Conservation (phyloP, 2,329 filamentous ascomycete species). For the Trichophyton mentagrophytes region DNA sequence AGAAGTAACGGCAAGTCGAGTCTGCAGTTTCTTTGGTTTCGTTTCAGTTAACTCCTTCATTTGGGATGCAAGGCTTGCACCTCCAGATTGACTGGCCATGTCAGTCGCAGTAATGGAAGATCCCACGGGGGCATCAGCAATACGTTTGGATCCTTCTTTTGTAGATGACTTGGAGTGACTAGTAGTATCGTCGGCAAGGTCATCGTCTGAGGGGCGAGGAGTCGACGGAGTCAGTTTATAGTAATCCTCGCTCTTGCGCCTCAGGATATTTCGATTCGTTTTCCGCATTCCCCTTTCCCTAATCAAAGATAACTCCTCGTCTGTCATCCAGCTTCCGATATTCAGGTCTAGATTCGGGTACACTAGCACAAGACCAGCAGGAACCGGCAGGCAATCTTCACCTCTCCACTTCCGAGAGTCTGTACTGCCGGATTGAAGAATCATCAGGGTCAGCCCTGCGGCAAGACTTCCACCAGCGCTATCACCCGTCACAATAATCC, state of each 20-base stretch:
- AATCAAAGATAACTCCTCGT: slow-evolving; percentile 92
- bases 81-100: slow-evolving; percentile 18
- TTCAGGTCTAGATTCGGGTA: slow-evolving; percentile 94
- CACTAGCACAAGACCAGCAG: slow-evolving; percentile 69
- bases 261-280: slow-evolving; percentile 65
- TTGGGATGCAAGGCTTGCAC: slow-evolving; percentile 26
- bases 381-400: slow-evolving; percentile 52
- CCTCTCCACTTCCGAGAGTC: slow-evolving; percentile 44
- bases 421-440: slow-evolving; percentile 59
- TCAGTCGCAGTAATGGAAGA: slow-evolving; percentile 14
- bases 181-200: slow-evolving; percentile 39
- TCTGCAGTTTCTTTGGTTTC: slow-evolving; percentile 48
- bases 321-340: slow-evolving; percentile 97
- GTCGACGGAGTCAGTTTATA: slow-evolving; percentile 67
- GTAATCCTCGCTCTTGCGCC: slow-evolving; percentile 81
- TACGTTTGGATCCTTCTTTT: background rate
- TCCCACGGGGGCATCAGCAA: slow-evolving; percentile 6
- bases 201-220: slow-evolving; percentile 67
- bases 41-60: slow-evolving; percentile 22
- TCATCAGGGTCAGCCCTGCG: slow-evolving; percentile 72
- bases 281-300: slow-evolving; percentile 66
- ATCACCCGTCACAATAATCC: slow-evolving; percentile 62
- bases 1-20: slow-evolving; percentile 84
- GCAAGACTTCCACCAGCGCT: slow-evolving; percentile 74
- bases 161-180: slow-evolving; percentile 15